Base-by-base conservation (phyloP, 2,329 filamentous ascomycete genomes). In the Cytospora schulzeri region DNA sequence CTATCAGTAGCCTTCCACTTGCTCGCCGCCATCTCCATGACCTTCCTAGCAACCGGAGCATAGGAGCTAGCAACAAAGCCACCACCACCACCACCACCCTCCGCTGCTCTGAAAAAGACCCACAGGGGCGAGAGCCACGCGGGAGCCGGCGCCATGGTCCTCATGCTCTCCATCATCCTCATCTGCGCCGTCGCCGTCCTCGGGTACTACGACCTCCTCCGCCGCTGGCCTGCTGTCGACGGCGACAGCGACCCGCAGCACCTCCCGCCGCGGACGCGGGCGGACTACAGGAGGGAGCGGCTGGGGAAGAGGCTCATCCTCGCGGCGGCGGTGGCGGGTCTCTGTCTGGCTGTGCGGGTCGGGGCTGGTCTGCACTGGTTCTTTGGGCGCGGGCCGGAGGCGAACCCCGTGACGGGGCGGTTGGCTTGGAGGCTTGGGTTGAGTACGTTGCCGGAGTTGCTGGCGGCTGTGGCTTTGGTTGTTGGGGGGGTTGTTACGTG, bases 291-390 rank as follows among this genome's bases (percentile, higher is more conserved):
- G 11, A 31, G 41, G 51, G 41, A 50, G 57, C 41, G 52, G 31
- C 60, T 35, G 55, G 57, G 24, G 56, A 66, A 17, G 11, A 52
- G 29, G 22, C 67, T 74, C 12, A 65, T 71, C 24, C 28, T 70
- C 9, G 69, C 70, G 8, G 69, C 71, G 0, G 45, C 68, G 12
- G 56, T 68, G 12, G 68, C 71, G 8, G 62, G 69, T 51, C 69
- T 70, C 0, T 69, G 71, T 51, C 31, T 73, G 19, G 70, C 69
- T 4, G 68, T 73, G 17, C 68, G 72, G 41, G 65, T 73, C 19
- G 11, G 71, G 2, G 66, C 66, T 22, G 68, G 68, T 22, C 51
- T 70, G 22, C 62, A 70, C 56, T 72, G 70, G 53, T 73, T 70
- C 67, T 69, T 69, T 56, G 67, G 68, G 4, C 33, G 67, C 41